Base-by-base conservation (phyloP, 2,329 filamentous ascomycete genomes). In the Lachnellula cervina region DNA sequence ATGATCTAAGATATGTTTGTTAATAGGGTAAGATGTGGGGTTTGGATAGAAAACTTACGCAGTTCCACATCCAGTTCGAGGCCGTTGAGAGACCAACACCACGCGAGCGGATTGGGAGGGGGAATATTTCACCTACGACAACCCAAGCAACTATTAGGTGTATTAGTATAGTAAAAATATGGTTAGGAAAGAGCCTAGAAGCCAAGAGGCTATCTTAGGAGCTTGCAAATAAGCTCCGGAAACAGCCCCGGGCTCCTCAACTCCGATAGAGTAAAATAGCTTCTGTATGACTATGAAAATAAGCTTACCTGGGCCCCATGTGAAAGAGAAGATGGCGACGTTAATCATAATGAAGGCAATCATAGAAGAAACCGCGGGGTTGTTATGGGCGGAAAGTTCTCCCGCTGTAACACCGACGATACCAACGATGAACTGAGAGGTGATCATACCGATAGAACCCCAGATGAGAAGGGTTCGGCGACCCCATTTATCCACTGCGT, bases 1-100 rank as follows among this genome's bases (percentile, higher is more conserved):
- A 32, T 32, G 9, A 32, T 32, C 28, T 32, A 13, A 32, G 28
- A 32, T 11, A 9, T 11, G 9, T 32, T 32, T 32, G 9, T 32
- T 13, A 32, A 9, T 32, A 32, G 3, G 9, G 28, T 32, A 13
- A 32, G 28, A 28, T 8, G 13, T 8, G 28, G 28, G 9, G 28
- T 11, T 32, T 9, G 28, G 13, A 13, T 32, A 4, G 28, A 4
- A 32, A 32, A 32, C 28, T 32, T 32, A 79, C 80, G 72, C 85
- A 90, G 77, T 91, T 94, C 66, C 90, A 94, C 60, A 94, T 80
- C 90, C 90, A 95, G 82, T 95, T 95, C 70, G 86, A 90, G 59
- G 90, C 88, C 7, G 91, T 95, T 42, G 90, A 92, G 46, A 96
- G 80, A 66, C 82, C 90, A 58, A 96, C 90, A 76, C 91, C 91